Conservation (phyloP, 2,329 filamentous ascomycete genomes). For the Verticillium albo-atrum region DNA sequence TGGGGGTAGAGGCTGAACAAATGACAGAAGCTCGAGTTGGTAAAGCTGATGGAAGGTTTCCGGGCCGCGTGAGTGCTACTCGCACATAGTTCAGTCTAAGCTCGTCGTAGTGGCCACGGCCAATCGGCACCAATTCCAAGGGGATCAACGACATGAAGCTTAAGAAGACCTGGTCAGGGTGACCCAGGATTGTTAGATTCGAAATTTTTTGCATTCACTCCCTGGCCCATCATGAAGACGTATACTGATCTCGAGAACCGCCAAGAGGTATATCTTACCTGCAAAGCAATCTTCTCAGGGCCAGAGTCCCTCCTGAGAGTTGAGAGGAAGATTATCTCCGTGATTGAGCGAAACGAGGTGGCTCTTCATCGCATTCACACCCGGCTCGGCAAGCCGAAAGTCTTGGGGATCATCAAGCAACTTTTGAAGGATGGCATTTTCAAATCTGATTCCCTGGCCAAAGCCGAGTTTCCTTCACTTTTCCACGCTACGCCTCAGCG, state of each 20-base stretch:
- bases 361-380: conserved; percentile 11
- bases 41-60: no score
- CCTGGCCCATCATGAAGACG: not conserved
- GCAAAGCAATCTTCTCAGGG: conserved; percentile 20
- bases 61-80: no score
- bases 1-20: no score
- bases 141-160: no score
- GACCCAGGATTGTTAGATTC: no score
- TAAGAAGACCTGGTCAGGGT: no score
- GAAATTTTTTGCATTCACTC: no score
- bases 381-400: conserved; percentile 10
- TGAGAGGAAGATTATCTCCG: conserved; percentile 16
- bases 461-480: conserved; percentile 26
- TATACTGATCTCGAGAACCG: not conserved
- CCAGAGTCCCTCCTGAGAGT: conserved; percentile 16
- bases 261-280: conserved; percentile 19
- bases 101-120: no score
- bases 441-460: conserved; percentile 24
- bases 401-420: conserved; percentile 14
- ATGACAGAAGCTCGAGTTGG: no score
- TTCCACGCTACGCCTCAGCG: conserved; percentile 19
- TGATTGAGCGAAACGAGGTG: conserved; percentile 9
- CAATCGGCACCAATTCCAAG: no score
- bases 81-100: no score
- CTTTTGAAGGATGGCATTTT: conserved; percentile 22